A percentile compares a stretch with the other conserved stretches of the same genome.
Evolutionary conservation across 1,284 basidiomycete species (phyloP).

Genomic region (Phenoliferia sp.): DNA sequence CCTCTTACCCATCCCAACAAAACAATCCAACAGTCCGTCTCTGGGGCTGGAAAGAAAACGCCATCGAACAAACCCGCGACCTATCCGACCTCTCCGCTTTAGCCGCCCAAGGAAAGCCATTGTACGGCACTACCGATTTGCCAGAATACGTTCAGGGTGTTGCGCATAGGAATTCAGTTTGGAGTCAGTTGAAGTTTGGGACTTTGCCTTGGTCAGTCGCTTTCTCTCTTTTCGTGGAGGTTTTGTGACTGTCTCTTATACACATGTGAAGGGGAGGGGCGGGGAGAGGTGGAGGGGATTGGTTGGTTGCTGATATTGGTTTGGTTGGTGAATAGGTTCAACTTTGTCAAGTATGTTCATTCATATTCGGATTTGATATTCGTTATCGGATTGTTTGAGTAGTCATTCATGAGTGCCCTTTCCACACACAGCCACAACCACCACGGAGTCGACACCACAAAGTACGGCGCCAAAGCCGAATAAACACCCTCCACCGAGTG

Average conservation of each 20-base stretch:
- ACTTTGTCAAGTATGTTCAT: conserved; percentile 66
- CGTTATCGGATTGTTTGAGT: too few relatives aligned
- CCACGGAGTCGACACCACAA: conserved; percentile 78
- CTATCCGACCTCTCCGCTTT: conserved; percentile 67
- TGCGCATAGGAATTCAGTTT: conserved; percentile 86
- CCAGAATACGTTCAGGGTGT: conserved; percentile 82
- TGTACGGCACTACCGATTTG: conserved; percentile 78
- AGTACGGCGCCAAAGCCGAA: conserved; percentile 52
- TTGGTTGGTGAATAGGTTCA: conserved; percentile 59
- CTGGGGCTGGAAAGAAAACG: conserved; percentile 94
- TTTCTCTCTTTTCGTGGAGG: neutral
- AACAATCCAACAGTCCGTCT: conserved; percentile 73
- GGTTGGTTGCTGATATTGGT: conserved; percentile 4
- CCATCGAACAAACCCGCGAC: conserved; percentile 70
- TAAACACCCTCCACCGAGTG: too few relatives aligned
- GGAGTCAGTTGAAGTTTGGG: conserved; percentile 66
- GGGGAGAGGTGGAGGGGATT: conserved; percentile 4
- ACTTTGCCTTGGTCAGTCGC: conserved; percentile 60
- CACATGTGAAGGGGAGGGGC: conserved; percentile 7
- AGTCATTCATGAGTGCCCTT: too few relatives aligned
- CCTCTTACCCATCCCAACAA: neutral
- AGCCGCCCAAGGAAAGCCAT: conserved; percentile 66
- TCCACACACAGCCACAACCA: conserved; percentile 56
- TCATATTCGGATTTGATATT: too few relatives aligned
- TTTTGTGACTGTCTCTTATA: too few relatives aligned